Conservation (phyloP, 805 yeast genomes). For the Metschnikowia continentalis region DNA sequence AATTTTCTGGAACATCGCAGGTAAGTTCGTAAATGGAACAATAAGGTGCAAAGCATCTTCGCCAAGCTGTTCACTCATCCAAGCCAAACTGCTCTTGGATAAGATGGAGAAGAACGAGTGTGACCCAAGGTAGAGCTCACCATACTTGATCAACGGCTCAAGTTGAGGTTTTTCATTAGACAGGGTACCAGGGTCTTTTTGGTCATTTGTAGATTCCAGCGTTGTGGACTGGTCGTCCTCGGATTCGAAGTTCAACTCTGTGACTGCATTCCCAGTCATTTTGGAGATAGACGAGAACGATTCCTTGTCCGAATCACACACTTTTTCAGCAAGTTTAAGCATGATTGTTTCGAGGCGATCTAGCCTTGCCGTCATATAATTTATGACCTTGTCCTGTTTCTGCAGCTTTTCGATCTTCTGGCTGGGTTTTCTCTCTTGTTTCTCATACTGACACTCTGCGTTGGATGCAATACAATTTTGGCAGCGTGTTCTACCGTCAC, state of each 20-base stretch:
- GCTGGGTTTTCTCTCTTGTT: constrained; percentile 6
- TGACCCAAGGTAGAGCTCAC: constrained; percentile 28
- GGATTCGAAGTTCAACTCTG: not conserved
- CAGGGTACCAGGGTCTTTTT: not conserved
- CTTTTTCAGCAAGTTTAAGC: not conserved
- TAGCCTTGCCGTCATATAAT: constrained; percentile 4
- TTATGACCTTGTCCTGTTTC: constrained; percentile 1
- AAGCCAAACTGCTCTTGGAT: constrained; percentile 31
- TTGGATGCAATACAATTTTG: constrained; percentile 10
- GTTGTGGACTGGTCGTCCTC: not conserved
- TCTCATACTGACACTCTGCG: constrained; percentile 13
- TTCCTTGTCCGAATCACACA: constrained; percentile 1
- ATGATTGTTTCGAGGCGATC: constrained; percentile 6
- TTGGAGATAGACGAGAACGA: not conserved
- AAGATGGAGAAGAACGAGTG: constrained; percentile 36
- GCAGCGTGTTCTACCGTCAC: constrained; percentile 14
- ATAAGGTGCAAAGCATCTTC: constrained; percentile 18
- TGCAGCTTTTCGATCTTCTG: constrained; percentile 2
- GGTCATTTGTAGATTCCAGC: not conserved
- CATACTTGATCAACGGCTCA: constrained; percentile 4
- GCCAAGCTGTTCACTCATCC: constrained; percentile 27
- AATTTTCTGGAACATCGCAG: constrained; percentile 21
- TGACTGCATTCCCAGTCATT: not conserved
- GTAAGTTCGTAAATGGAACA: constrained; percentile 28
- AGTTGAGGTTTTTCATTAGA: not conserved